Percentiles rank a stretch among this genome's conserved stretches.
These are phyloP conservation scores for Diaporthe sp. DNA, from an alignment of 2,329 filamentous ascomycete genomes.

Conservation along the genomic window DNA sequence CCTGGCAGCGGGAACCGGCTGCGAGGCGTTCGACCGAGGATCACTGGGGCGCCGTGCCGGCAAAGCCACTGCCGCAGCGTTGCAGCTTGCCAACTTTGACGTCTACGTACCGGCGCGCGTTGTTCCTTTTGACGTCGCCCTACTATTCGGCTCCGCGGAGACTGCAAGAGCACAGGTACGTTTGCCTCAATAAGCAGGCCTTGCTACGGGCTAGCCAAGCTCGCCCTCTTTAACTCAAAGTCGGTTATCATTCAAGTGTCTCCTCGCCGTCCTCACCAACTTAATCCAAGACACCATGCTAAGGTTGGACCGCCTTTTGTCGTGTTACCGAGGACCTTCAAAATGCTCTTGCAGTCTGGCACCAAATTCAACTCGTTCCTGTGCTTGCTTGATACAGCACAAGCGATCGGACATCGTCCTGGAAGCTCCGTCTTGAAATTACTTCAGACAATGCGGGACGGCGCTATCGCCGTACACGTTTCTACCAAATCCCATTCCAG, in stretches of 20 bases:
- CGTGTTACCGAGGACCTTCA: background rate
- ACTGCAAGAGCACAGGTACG: background rate
- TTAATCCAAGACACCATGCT: background rate
- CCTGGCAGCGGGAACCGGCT: slow-evolving; percentile 32
- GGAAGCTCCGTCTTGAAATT: background rate
- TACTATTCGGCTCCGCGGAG: background rate
- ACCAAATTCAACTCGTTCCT: background rate
- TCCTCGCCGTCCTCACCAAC: background rate
- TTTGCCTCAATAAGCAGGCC: background rate
- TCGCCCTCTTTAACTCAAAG: background rate
- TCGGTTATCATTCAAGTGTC: background rate
- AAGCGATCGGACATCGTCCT: background rate
- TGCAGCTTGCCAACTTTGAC: slow-evolving; percentile 36
- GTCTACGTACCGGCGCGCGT: slow-evolving; percentile 13
- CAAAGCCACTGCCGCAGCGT: slow-evolving; percentile 38
- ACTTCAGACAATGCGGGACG: slow-evolving; percentile 6
- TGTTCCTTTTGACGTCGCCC: slow-evolving; percentile 5
- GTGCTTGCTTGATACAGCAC: background rate
- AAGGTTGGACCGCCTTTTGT: background rate
- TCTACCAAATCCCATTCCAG: background rate
- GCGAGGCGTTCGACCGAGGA: slow-evolving; percentile 34
- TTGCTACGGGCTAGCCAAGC: background rate
- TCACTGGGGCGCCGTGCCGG: slow-evolving; percentile 31
- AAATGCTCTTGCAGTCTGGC: background rate
- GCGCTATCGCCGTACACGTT: slow-evolving; percentile 17